Base-by-base conservation (phyloP, 768 basidiomycete genomes). In the Lactarius hatsudake region DNA sequence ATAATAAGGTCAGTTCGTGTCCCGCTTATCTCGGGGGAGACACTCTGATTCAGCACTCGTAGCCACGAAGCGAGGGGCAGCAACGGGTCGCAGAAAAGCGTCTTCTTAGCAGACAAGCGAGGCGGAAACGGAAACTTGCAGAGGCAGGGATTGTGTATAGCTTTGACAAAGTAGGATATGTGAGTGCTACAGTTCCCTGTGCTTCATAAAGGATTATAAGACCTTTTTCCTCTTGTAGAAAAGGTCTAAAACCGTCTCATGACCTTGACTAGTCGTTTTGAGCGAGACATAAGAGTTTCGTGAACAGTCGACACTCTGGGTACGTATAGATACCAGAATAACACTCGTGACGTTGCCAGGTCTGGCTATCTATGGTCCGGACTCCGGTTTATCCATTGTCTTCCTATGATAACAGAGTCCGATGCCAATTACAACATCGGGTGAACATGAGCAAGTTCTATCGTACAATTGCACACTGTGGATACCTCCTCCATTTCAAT, bases 121-220 rank as follows among this genome's bases (percentile, higher is more conserved):
- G 85, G 74, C 86, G 89, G 69, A 90, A 93, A 74, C 84, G 85
- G 59, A 94, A 93, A 78, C 80, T 98, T 65, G 85, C 82, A 55
- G 88, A 87, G 67, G 79, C 83, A 9, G 96, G 95, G 5, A 96
- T 99, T 75, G 83, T 89, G 58, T 98, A 98, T 73, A 86, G 94
- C 71, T 88, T 96, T 61, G 85, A 87, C 51, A 80, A 81, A n/a
- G 87, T 87, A 56, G 87, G 87, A 75, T 97, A 96, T 79, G 93
- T 94, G 76, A 78, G 93, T 84, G 30, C 34, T 23, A 8, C 32
- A 54, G 10, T 63, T 8, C 55, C 18, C 61, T 54, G 12, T 53
- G 30, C 30, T 55, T 26, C 2, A 54, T 12, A 62, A 34, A 42
- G 48, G 2, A 26, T 56, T 23, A 38, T n/a, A 38, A 48, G 20